A percentile compares a stretch with the other conserved stretches of the same genome.
Conservation (phyloP, 2,329 filamentous ascomycete species). For the Taxawa tesnikishii region DNA sequence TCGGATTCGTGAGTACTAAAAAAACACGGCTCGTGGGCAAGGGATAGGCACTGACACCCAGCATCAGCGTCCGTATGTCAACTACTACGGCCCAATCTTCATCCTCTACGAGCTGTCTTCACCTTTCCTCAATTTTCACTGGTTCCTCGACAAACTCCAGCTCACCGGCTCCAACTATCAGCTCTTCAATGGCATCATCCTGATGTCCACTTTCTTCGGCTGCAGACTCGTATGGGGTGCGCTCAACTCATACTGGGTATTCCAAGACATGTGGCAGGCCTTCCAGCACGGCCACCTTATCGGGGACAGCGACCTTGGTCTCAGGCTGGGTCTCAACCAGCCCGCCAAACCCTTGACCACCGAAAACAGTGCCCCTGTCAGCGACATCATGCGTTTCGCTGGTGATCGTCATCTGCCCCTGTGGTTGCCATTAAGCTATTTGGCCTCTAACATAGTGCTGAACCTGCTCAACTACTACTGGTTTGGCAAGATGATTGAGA, state of each 20-base stretch:
- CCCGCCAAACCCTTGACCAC: constrained; percentile 3
- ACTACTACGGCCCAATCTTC: constrained; percentile 70
- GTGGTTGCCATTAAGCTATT: constrained; percentile 58
- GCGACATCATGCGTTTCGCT: constrained; percentile 38
- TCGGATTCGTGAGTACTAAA: constrained; percentile 68
- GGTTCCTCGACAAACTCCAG: constrained; percentile 80
- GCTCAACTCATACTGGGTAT: constrained; percentile 53
- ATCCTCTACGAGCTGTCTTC: constrained; percentile 81
- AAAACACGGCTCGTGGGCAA: background rate
- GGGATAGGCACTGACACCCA: constrained; percentile 1
- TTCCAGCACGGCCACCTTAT: constrained; percentile 15
- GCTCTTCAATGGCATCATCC: constrained; percentile 62
- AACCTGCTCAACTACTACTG: constrained; percentile 73
- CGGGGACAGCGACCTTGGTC: constrained; percentile 5
- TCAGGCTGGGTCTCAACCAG: constrained; percentile 3
- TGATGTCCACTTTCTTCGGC: constrained; percentile 63
- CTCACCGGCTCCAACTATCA: constrained; percentile 65
- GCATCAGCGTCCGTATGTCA: constrained; percentile 63
- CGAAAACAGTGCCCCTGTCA: background rate
- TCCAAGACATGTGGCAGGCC: constrained; percentile 53
- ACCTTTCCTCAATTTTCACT: constrained; percentile 78
- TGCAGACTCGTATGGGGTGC: constrained; percentile 69
- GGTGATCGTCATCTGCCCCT: constrained; percentile 40
- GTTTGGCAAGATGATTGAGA: constrained; percentile 78
- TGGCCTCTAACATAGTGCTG: constrained; percentile 57